A percentile compares a stretch with the other conserved stretches of the same genome.
Evolutionary conservation across 805 yeast species (phyloP).

Genomic region (Kluyveromyces siamensis): DNA sequence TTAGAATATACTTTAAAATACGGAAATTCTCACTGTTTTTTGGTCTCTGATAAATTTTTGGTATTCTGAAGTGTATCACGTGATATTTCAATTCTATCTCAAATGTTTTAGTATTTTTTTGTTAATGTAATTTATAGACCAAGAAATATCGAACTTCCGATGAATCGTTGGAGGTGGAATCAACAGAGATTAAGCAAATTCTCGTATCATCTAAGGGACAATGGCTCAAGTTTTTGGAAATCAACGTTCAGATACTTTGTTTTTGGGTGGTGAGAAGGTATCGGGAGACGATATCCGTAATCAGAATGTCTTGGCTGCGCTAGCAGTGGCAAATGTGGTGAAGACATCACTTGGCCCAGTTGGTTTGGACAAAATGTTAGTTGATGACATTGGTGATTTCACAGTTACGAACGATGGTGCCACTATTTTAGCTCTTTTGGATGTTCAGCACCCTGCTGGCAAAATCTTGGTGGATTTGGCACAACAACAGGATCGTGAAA

Average conservation of each 20-base stretch:
- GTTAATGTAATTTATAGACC: neutral
- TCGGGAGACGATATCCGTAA: slow-evolving; percentile 95
- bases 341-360: slow-evolving; percentile 96
- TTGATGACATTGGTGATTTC: slow-evolving; percentile 98
- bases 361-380: slow-evolving; percentile 96
- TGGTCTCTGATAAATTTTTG: no score
- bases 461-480: slow-evolving; percentile 94
- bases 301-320: slow-evolving; percentile 92
- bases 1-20: no score
- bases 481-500: slow-evolving; percentile 97
- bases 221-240: slow-evolving; percentile 63
- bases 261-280: slow-evolving; percentile 91
- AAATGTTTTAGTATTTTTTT: neutral
- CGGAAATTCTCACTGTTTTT: no score
- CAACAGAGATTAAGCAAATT: neutral
- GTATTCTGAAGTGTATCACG: neutral
- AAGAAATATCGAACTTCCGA: neutral
- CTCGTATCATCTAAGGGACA: neutral
- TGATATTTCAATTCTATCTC: neutral
- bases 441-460: slow-evolving; percentile 98
- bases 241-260: slow-evolving; percentile 85
- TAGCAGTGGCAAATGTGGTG: slow-evolving; percentile 68
- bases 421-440: slow-evolving; percentile 79
- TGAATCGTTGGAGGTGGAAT: neutral
- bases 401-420: slow-evolving; percentile 99